A percentile compares a stretch with the other conserved stretches of the same genome.
These are phyloP conservation scores for Dothideomycetes sp. DNA, from an alignment of 2,329 filamentous ascomycete genomes.

Conservation along the genomic window DNA sequence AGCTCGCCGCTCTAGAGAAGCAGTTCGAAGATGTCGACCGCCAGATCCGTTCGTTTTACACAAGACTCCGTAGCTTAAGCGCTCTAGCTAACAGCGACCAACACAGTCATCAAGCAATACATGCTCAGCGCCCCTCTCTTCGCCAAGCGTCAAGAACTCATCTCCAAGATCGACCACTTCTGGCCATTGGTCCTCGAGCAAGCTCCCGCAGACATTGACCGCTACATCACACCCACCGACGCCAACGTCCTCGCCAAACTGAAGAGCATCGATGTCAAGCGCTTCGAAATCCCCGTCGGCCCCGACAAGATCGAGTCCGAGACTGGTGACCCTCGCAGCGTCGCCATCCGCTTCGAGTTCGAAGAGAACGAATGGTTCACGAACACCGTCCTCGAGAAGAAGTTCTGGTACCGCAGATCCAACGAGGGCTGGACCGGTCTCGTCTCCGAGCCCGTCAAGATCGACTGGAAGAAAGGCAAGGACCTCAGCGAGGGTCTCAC, in stretches of 20 bases:
- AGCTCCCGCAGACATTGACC: conserved; percentile 75
- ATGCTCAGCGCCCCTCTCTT: conserved; percentile 62
- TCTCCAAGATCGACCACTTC: conserved; percentile 73
- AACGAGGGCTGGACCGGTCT: conserved; percentile 63
- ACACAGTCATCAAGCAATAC: conserved; percentile 62
- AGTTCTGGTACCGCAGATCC: conserved; percentile 73
- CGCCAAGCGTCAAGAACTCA: conserved; percentile 61
- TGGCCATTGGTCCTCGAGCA: conserved; percentile 92
- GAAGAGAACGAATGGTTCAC: conserved; percentile 72
- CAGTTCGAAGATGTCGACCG: conserved; percentile 78
- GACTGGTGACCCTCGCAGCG: conserved; percentile 69
- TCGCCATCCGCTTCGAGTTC: conserved; percentile 72
- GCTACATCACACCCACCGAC: conserved; percentile 77
- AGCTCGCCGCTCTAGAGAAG: conserved; percentile 69
- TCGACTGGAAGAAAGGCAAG: conserved; percentile 69
- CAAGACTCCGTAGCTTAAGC: neutral
- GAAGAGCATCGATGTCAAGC: conserved; percentile 59
- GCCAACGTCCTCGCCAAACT: conserved; percentile 64
- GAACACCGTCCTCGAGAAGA: conserved; percentile 74
- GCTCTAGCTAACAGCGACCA: conserved; percentile 15
- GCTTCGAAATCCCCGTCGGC: conserved; percentile 62
- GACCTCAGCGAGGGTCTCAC: conserved; percentile 77
- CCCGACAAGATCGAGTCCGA: conserved; percentile 29
- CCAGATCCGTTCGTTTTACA: conserved; percentile 60
- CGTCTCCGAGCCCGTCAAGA: conserved; percentile 79